Evolutionary conservation across 495 filamentous ascomycete genomes (phyloP).

Genomic region (Penicillium odoratum): DNA sequence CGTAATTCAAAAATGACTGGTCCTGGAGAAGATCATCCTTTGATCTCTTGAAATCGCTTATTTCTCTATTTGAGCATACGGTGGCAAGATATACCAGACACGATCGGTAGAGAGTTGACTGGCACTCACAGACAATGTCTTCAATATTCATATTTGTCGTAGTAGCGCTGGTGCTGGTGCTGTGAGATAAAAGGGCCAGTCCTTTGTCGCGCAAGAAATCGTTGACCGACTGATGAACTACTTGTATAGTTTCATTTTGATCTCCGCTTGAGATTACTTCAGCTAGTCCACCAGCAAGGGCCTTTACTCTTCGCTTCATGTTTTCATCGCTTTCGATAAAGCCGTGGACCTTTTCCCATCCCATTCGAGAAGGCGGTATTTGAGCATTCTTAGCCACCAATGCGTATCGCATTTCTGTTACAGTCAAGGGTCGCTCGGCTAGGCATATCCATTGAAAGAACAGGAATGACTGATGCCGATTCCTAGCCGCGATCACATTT

Average conservation of each 20-base stretch:
- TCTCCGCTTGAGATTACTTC: constrained; percentile 7
- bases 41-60: background rate
- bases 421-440: constrained; percentile 18
- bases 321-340: constrained; percentile 13
- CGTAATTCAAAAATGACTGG: constrained; percentile 9
- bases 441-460: constrained; percentile 21
- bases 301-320: constrained; percentile 12
- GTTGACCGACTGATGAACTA: constrained; percentile 21
- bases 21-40: background rate
- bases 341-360: constrained; percentile 4
- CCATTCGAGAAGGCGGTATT: background rate
- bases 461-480: constrained; percentile 9
- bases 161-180: constrained; percentile 11
- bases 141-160: background rate
- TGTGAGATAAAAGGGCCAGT: constrained; percentile 19
- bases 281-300: constrained; percentile 17
- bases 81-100: constrained; percentile 13
- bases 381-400: constrained; percentile 5
- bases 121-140: constrained; percentile 6
- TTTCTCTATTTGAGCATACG: background rate
- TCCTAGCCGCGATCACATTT: constrained; percentile 6
- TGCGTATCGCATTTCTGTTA: constrained; percentile 18
- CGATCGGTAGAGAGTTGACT: constrained; percentile 9
- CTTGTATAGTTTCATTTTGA: constrained; percentile 8
- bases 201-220: constrained; percentile 17